Evolutionary conservation across 805 yeast species (phyloP).

Genomic region (Barnettozyma californica): DNA sequence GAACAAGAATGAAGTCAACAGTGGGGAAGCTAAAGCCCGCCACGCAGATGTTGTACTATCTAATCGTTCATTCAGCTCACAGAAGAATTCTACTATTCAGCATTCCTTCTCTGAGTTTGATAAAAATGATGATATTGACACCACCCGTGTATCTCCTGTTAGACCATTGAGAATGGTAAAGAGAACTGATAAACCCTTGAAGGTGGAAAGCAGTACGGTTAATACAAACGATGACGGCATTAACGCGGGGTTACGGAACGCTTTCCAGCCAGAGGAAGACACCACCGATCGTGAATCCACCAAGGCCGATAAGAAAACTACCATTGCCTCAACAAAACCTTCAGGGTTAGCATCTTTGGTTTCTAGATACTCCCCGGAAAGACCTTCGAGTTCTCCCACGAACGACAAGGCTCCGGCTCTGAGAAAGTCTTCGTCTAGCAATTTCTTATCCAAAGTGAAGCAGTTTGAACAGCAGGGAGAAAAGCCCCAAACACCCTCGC

Average conservation of each 20-base stretch:
- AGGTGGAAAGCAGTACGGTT: slow-evolving; percentile 12
- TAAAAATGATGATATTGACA: slow-evolving; percentile 1
- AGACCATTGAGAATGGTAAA: slow-evolving; percentile 68
- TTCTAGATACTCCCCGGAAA: slow-evolving; percentile 16
- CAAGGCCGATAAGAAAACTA: background rate
- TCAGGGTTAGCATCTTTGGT: slow-evolving; percentile 13
- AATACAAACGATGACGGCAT: slow-evolving; percentile 11
- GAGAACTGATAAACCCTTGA: slow-evolving; percentile 32
- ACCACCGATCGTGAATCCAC: background rate
- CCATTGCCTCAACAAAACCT: slow-evolving; percentile 10
- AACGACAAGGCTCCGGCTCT: slow-evolving; percentile 7
- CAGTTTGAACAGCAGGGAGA: slow-evolving; percentile 25
- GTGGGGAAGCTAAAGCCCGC: background rate
- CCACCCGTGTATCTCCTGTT: slow-evolving; percentile 38
- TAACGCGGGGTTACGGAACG: slow-evolving; percentile 16
- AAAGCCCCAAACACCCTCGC: slow-evolving; percentile 13
- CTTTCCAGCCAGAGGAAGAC: slow-evolving; percentile 1
- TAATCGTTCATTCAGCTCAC: slow-evolving; percentile 8
- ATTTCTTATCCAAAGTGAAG: slow-evolving; percentile 28
- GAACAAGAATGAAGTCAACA: slow-evolving; percentile 7
- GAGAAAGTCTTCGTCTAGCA: slow-evolving; percentile 25
- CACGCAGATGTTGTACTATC: background rate
- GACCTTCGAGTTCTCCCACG: background rate
- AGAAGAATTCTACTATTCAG: background rate
- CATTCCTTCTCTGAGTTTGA: background rate